Conservation (phyloP, 345 rosid species). For the Isatis tinctoria region DNA sequence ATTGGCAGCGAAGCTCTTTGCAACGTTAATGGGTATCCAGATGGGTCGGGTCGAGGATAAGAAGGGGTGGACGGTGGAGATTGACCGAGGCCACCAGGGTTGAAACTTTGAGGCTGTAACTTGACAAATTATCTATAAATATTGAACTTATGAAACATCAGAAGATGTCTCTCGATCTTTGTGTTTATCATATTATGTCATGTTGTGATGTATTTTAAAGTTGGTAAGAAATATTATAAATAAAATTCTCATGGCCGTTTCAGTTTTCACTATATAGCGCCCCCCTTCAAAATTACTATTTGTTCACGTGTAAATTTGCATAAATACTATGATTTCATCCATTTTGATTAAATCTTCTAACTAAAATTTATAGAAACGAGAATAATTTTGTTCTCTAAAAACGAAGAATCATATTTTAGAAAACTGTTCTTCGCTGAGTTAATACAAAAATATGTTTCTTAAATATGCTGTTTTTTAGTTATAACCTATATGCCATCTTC, state of each 20-base stretch:
- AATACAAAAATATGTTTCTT: neutral
- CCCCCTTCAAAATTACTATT: neutral
- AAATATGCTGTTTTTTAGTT: neutral
- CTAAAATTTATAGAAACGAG: too few species aligned
- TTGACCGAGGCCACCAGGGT: neutral
- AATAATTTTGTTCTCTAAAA: too few species aligned
- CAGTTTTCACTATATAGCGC: neutral
- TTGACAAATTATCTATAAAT: neutral
- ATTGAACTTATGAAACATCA: neutral
- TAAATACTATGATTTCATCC: neutral
- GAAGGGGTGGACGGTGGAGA: conserved; percentile 34
- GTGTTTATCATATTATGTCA: neutral
- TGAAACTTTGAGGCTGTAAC: neutral
- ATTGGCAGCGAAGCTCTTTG: conserved; percentile 24
- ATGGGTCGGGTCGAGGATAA: conserved; percentile 28
- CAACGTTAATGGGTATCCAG: conserved; percentile 25
- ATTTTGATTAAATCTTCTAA: neutral
- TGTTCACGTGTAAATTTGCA: neutral
- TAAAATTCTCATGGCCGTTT: neutral
- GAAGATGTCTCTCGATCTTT: conserved; percentile 4
- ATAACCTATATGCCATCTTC: too few species aligned
- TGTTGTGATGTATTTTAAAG: neutral
- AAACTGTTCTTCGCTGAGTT: neutral
- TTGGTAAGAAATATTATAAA: neutral
- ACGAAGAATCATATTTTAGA: neutral